Conservation (phyloP, 208 protist species). For the Phytomonas francai region DNA sequence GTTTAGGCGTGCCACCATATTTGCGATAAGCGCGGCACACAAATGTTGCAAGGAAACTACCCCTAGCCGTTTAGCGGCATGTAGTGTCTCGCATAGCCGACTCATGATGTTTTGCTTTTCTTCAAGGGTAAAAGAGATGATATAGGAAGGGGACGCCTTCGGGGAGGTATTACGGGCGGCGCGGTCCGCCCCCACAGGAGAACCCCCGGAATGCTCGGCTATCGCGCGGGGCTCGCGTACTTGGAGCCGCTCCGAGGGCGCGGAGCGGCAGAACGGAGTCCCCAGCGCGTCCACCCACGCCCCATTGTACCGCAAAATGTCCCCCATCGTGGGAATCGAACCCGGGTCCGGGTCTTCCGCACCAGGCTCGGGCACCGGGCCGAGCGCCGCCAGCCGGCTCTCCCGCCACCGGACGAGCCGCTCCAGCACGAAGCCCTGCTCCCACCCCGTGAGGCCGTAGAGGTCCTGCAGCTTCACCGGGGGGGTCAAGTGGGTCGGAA, state of each 20-base stretch:
- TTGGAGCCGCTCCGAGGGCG: neutral
- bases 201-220: neutral
- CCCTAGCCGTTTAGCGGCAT: slow-evolving; percentile 37
- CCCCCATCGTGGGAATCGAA: neutral
- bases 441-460: slow-evolving; percentile 53
- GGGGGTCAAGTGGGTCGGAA: slow-evolving; percentile 17
- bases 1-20: slow-evolving; percentile 22
- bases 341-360: neutral
- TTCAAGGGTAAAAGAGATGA: slow-evolving; percentile 11
- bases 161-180: neutral
- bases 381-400: slow-evolving; percentile 8
- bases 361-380: slow-evolving; percentile 8
- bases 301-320: slow-evolving; percentile 16
- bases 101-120: slow-evolving; percentile 21
- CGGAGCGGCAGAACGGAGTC: no score
- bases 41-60: slow-evolving; percentile 35
- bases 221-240: neutral
- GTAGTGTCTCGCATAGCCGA: slow-evolving; percentile 32
- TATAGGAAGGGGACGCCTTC: neutral
- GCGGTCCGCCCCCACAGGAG: neutral
- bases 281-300: slow-evolving; percentile 41
- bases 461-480: slow-evolving; percentile 35
- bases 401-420: slow-evolving; percentile 25
- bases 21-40: slow-evolving; percentile 42
- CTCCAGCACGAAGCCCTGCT: slow-evolving; percentile 41